Base-by-base conservation (phyloP, 202 grass and related monocot genomes). In the Cymbopogon flexuosus region DNA sequence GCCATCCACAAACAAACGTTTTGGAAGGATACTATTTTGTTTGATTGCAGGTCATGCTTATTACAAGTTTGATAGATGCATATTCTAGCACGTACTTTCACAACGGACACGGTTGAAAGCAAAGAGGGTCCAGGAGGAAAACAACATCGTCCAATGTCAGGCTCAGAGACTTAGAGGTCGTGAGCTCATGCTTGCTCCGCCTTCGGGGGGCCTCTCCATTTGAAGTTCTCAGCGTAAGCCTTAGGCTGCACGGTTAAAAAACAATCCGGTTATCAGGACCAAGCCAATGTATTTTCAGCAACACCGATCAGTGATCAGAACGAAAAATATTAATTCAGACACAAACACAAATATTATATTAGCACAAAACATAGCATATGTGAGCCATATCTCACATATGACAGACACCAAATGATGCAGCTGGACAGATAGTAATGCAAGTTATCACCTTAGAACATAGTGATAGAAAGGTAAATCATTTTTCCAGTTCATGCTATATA, bases 141-240 rank as follows among this genome's bases (percentile, higher is more conserved):
- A 72, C 30, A 76, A 54, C 78, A 71, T 62, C 45, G 62, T 36
- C 6, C 67, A 75, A 22, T 18, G 24, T 64, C 51, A 51, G 36
- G 51, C 54, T 69, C 69, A 35, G 5, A 76, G 35, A 36, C 72
- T 27, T 27, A 35, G 10, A 14, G 52, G 42, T 46, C 73, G 21
- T 8, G 24, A 23, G 43, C 85, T 91, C 56, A 93, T 49, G 80
- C 77, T 75, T 85, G 70, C 73, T 87, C 85, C 21, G 79, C 31
- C 83, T 85, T 91, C 24, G 88, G 84, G 27, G 84, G 85, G 1
- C 92, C 92, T 39, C 84, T 97, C 94, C 94, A 97, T 88, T 94
- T 92, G 88, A 97, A 97, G 86, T 97, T 94, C 37, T 91, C 92
- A 47, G 94, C 71, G 31, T 94, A 97, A 9, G 94, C 72, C 72